A percentile compares a stretch with the other conserved stretches of the same genome.
These are phyloP conservation scores for Carpinus viminea DNA, from an alignment of 306 rosid species.

Conservation along the genomic window DNA sequence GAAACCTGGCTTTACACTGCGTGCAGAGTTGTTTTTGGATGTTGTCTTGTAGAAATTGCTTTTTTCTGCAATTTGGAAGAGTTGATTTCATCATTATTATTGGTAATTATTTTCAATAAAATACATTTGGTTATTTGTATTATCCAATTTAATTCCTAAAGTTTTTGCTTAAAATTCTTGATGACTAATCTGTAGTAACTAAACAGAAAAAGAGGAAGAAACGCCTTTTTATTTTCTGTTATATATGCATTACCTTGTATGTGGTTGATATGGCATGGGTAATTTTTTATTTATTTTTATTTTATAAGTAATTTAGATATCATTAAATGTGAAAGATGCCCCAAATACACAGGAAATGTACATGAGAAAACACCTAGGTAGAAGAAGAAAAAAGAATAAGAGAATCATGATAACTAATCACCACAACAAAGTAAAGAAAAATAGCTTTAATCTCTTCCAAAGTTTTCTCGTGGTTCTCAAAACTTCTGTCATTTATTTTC, in stretches of 20 bases:
- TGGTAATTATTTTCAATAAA: not conserved
- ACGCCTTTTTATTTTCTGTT: not conserved
- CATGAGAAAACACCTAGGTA: no score
- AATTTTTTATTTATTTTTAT: no score
- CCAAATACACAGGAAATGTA: no score
- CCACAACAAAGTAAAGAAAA: no score
- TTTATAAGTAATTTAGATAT: no score
- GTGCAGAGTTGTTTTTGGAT: slow-evolving; percentile 32
- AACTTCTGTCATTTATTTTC: no score
- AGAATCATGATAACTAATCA: no score
- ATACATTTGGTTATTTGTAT: not conserved
- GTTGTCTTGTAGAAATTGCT: not conserved
- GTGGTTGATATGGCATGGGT: not conserved
- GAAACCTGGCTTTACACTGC: slow-evolving; percentile 26
- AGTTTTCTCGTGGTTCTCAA: no score
- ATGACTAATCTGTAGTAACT: not conserved
- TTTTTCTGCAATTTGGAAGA: slow-evolving; percentile 5
- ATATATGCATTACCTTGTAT: not conserved
- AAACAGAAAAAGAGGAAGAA: not conserved
- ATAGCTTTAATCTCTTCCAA: no score
- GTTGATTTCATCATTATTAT: slow-evolving; percentile 15
- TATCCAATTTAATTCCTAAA: not conserved
- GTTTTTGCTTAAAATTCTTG: slow-evolving; percentile 6
- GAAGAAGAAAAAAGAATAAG: no score
- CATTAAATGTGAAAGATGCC: no score